phyloP scores from a whole-genome alignment of 1,139 yeast genomes.

The Blastobotrys elegans region DNA sequence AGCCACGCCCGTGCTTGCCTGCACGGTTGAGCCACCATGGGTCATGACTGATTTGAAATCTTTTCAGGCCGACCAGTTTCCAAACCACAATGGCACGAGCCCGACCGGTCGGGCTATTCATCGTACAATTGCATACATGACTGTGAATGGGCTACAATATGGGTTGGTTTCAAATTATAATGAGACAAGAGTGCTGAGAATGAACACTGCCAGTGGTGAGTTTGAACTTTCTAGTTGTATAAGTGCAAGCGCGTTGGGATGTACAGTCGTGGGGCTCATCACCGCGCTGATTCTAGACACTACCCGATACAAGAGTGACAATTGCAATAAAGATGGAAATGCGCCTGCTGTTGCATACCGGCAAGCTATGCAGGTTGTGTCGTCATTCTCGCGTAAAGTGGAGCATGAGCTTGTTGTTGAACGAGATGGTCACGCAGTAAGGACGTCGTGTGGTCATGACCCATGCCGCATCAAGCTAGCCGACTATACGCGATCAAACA shows the following conservation, averaged over 20 bases:
- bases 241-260: not conserved
- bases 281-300: constrained; percentile 1
- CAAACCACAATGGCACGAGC: not conserved
- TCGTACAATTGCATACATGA: constrained; percentile 3
- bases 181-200: not conserved
- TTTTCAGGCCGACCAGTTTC: not conserved
- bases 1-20: not conserved
- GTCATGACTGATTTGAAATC: not conserved
- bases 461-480: constrained; percentile 2
- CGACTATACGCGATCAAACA: constrained; percentile 6
- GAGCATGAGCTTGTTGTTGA: not conserved
- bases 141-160: not conserved
- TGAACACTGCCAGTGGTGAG: not conserved
- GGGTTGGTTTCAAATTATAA: constrained; percentile 4
- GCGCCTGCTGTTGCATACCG: not conserved
- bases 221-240: not conserved
- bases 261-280: constrained; percentile 6
- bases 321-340: not conserved
- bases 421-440: not conserved
- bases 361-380: not conserved
- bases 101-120: constrained; percentile 1
- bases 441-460: not conserved
- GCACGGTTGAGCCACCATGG: constrained; percentile 8
- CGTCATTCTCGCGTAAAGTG: not conserved
- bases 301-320: not conserved